Percentiles rank a stretch among this genome's conserved stretches.
phyloP scores from a whole-genome alignment of 1,284 basidiomycete species.

The Ceratobasidium sp. region DNA sequence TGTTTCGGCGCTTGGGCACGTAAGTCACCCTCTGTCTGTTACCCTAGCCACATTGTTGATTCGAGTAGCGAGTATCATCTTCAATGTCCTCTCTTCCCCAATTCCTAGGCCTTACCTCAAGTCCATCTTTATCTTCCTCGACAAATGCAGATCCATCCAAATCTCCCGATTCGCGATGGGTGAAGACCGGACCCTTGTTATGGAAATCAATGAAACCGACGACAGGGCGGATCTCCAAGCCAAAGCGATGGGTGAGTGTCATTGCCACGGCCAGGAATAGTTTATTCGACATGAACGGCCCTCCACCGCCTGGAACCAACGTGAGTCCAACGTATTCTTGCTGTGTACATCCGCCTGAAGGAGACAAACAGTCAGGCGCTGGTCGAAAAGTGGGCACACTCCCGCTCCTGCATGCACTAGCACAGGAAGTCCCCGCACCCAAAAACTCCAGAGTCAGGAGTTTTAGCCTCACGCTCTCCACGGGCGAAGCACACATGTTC shows the following conservation, averaged over 20 bases:
- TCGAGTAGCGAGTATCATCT: conserved; percentile 30
- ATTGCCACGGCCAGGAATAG: conserved; percentile 12
- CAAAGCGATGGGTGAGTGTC: conserved; percentile 33
- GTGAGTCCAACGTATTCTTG: not conserved
- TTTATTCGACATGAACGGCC: conserved; percentile 21
- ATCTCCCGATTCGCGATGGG: conserved; percentile 25
- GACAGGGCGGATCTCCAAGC: conserved; percentile 28
- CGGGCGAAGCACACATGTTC: conserved; percentile 37
- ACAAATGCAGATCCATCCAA: conserved; percentile 18
- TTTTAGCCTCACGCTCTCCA: conserved; percentile 33
- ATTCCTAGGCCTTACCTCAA: conserved; percentile 32
- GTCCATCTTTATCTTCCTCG: conserved; percentile 24
- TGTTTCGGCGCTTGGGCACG: conserved; percentile 33
- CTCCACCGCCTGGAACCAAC: conserved; percentile 18
- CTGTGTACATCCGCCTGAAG: not conserved
- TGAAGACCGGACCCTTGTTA: conserved; percentile 26
- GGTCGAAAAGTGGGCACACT: conserved; percentile 23
- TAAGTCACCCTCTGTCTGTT: too few species aligned
- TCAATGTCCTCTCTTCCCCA: conserved; percentile 37
- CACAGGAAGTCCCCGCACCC: conserved; percentile 28
- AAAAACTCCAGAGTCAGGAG: conserved; percentile 29
- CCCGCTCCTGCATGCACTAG: conserved; percentile 27
- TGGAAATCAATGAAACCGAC: conserved; percentile 37
- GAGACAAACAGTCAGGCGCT: not conserved
- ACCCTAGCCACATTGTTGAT: not conserved